These are phyloP conservation scores for Salinomyces thailandicus DNA, from an alignment of 2,329 filamentous ascomycete genomes.

Conservation along the genomic window DNA sequence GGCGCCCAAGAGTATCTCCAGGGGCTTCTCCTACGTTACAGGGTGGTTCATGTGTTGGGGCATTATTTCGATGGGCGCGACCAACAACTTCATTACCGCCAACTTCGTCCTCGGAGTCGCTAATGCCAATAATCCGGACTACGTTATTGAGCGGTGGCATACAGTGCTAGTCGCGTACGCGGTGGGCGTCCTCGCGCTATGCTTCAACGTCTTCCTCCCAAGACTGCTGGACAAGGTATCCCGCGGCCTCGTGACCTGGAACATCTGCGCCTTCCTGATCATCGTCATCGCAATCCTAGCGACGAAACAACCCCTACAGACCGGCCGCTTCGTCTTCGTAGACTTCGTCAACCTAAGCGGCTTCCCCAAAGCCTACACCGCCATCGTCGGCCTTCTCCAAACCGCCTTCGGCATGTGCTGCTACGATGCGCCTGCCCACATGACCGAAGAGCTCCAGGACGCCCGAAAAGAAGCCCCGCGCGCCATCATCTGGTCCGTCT, in stretches of 20 bases:
- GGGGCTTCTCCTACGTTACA: slow-evolving; percentile 29
- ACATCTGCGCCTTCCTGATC: slow-evolving; percentile 43
- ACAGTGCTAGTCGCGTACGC: slow-evolving; percentile 44
- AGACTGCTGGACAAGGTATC: slow-evolving; percentile 43
- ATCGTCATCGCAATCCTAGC: slow-evolving; percentile 44
- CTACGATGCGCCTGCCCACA: slow-evolving; percentile 38
- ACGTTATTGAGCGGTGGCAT: slow-evolving; percentile 47
- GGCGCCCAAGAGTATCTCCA: slow-evolving; percentile 24
- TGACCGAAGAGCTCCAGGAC: slow-evolving; percentile 47
- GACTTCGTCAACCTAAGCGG: slow-evolving; percentile 47
- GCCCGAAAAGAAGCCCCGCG: slow-evolving; percentile 42
- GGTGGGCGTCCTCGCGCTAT: slow-evolving; percentile 35
- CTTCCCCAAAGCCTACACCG: slow-evolving; percentile 40
- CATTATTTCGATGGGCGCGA: slow-evolving; percentile 44
- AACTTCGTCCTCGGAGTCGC: slow-evolving; percentile 48
- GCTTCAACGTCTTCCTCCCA: slow-evolving; percentile 41
- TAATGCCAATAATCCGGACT: slow-evolving; percentile 42
- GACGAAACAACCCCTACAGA: slow-evolving; percentile 44
- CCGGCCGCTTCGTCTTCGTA: slow-evolving; percentile 44
- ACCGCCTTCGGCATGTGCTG: slow-evolving; percentile 47
- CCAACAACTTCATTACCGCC: slow-evolving; percentile 44
- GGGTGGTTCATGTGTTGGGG: slow-evolving; percentile 32
- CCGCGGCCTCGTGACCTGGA: slow-evolving; percentile 42
- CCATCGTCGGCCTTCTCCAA: slow-evolving; percentile 45
- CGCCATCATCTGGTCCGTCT: slow-evolving; percentile 37